A percentile compares a stretch with the other conserved stretches of the same genome.
Conservation (phyloP, 352 stramenopile genomes). For the Globisporangium irregulare region DNA sequence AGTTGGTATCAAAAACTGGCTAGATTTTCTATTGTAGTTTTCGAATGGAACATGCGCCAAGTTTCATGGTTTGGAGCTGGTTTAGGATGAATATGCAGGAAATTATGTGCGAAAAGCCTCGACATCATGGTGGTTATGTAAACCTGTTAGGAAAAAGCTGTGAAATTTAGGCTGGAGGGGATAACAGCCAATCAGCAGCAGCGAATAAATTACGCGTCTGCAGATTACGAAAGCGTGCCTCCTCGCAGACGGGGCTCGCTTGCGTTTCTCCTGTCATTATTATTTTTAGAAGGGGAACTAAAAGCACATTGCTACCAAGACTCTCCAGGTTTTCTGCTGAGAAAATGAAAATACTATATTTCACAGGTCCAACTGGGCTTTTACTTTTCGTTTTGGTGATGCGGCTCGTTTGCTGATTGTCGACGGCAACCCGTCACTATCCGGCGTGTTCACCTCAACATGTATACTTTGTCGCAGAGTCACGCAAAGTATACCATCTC, state of each 20-base stretch:
- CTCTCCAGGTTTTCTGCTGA: not conserved
- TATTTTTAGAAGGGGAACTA: not conserved
- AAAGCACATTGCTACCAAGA: not conserved
- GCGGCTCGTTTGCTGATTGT: not conserved
- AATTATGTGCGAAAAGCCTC: not conserved
- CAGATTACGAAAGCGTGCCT: not conserved
- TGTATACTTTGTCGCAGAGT: not conserved
- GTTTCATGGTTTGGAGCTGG: not conserved
- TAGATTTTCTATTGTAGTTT: not conserved
- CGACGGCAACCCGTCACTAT: not conserved
- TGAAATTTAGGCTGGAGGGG: not conserved
- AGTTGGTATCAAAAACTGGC: not conserved
- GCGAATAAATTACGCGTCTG: not conserved
- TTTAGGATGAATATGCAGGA: not conserved
- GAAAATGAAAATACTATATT: not conserved
- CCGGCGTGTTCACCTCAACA: not conserved
- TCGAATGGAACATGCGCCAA: not conserved
- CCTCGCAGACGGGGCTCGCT: not conserved
- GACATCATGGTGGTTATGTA: not conserved
- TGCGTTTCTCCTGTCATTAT: not conserved
- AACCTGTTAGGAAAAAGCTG: not conserved
- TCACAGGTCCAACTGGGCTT: not conserved
- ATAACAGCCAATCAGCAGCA: not conserved
- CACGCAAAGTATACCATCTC: not conserved
- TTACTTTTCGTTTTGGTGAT: not conserved